Conservation (phyloP, 345 rosid species). For the Theobroma cacao region DNA sequence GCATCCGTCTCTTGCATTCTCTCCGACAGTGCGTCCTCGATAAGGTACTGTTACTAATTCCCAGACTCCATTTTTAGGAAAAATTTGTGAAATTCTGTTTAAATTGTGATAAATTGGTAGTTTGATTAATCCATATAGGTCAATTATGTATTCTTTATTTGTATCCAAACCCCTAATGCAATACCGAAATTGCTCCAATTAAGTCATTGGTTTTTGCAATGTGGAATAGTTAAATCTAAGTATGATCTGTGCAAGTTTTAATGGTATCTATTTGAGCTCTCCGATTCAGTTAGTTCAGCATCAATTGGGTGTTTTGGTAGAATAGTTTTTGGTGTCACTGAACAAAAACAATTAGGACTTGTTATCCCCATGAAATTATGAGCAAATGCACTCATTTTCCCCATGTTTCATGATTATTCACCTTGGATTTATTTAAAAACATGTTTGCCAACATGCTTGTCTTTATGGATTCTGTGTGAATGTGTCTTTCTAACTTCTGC, state of each 20-base stretch:
- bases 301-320: background rate
- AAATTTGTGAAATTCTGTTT: no score
- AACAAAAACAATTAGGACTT: background rate
- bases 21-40: slow-evolving; percentile 63
- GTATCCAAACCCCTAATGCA: background rate
- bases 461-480: background rate
- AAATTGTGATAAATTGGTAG: background rate
- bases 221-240: background rate
- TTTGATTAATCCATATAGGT: background rate
- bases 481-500: background rate
- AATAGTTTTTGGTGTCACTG: background rate
- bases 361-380: background rate
- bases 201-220: background rate
- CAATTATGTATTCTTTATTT: background rate
- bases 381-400: background rate
- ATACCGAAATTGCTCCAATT: background rate
- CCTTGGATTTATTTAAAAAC: background rate
- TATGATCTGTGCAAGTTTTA: background rate
- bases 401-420: background rate
- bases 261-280: no score
- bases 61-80: no score
- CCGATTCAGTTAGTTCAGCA: no score
- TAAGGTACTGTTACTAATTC: slow-evolving; percentile 40
- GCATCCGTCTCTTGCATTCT: slow-evolving; percentile 50
- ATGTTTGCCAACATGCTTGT: background rate